phyloP scores from a whole-genome alignment of 371 early-diverging fungal genomes.

The Mortierella sp. region DNA sequence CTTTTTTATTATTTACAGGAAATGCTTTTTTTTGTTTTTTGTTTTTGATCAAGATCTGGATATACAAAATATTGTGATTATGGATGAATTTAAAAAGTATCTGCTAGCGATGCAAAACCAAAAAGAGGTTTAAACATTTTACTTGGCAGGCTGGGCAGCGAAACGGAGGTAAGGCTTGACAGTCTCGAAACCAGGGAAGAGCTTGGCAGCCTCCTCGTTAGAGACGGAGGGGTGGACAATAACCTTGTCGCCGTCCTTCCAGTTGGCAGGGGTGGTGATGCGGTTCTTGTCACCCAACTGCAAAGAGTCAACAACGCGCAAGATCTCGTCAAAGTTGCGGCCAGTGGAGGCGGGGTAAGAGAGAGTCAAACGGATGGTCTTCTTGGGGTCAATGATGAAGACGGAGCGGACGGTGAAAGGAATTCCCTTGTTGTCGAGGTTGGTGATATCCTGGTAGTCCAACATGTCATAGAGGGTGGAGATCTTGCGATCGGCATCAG shows the following conservation, averaged over 20 bases:
- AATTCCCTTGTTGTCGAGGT: slow-evolving; percentile 88
- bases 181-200: slow-evolving; percentile 87
- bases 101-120: no score
- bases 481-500: slow-evolving; percentile 86
- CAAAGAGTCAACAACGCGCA: slow-evolving; percentile 93
- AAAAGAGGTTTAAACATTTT: not conserved
- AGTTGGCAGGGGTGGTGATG: slow-evolving; percentile 95
- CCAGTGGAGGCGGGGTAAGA: slow-evolving; percentile 94
- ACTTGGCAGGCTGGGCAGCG: slow-evolving; percentile 61
- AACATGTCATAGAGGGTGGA: slow-evolving; percentile 95
- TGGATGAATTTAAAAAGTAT: not conserved
- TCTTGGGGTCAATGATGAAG: slow-evolving; percentile 94
- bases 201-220: slow-evolving; percentile 83
- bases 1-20: slow-evolving; percentile 2
- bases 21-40: not conserved
- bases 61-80: slow-evolving; percentile 3
- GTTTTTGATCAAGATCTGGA: not conserved
- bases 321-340: slow-evolving; percentile 96
- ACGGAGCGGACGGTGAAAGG: slow-evolving; percentile 96
- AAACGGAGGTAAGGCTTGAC: slow-evolving; percentile 91
- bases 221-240: slow-evolving; percentile 90
- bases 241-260: slow-evolving; percentile 90
- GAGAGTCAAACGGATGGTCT: slow-evolving; percentile 89
- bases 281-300: slow-evolving; percentile 89
- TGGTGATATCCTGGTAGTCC: slow-evolving; percentile 92